phyloP scores from a whole-genome alignment of 2,329 filamentous ascomycete genomes.

The Beauveria australis region DNA sequence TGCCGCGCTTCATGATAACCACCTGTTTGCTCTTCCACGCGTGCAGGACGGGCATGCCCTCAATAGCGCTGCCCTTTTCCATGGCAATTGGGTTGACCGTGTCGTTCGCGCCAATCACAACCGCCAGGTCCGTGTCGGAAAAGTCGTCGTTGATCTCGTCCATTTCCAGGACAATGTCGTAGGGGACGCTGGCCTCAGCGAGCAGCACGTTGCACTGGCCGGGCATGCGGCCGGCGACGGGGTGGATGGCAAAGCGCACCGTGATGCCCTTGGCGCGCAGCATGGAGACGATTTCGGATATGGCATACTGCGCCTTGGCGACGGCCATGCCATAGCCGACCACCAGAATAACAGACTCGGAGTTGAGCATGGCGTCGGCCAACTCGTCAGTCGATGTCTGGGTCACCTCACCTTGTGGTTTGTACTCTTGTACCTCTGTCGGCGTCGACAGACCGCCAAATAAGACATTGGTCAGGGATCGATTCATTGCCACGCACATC shows the following conservation, averaged over 20 bases:
- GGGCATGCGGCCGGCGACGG: slow-evolving; percentile 85
- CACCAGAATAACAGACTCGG: slow-evolving; percentile 80
- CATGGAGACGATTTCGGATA: slow-evolving; percentile 69
- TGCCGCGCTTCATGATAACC: slow-evolving; percentile 85
- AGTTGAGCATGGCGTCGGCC: slow-evolving; percentile 63
- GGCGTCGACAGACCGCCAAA: slow-evolving; percentile 61
- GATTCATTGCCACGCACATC: slow-evolving; percentile 85
- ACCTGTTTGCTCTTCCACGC: slow-evolving; percentile 93
- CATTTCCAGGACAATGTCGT: slow-evolving; percentile 91
- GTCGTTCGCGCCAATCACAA: slow-evolving; percentile 88
- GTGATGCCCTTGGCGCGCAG: slow-evolving; percentile 69
- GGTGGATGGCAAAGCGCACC: slow-evolving; percentile 84
- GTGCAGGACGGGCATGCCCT: slow-evolving; percentile 86
- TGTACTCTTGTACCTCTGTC: slow-evolving; percentile 50
- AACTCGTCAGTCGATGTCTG: slow-evolving; percentile 75
- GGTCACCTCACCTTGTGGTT: slow-evolving; percentile 72
- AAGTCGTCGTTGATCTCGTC: slow-evolving; percentile 96
- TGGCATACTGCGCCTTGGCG: slow-evolving; percentile 85
- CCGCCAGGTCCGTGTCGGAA: slow-evolving; percentile 71
- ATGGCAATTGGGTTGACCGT: slow-evolving; percentile 87
- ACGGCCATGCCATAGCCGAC: slow-evolving; percentile 94
- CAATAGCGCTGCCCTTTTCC: slow-evolving; percentile 75
- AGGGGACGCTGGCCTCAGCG: slow-evolving; percentile 79
- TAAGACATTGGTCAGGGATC: slow-evolving; percentile 78
- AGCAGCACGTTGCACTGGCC: slow-evolving; percentile 88